Base-by-base conservation (phyloP, 2,329 filamentous ascomycete genomes). In the Bipolaris sorokiniana region DNA sequence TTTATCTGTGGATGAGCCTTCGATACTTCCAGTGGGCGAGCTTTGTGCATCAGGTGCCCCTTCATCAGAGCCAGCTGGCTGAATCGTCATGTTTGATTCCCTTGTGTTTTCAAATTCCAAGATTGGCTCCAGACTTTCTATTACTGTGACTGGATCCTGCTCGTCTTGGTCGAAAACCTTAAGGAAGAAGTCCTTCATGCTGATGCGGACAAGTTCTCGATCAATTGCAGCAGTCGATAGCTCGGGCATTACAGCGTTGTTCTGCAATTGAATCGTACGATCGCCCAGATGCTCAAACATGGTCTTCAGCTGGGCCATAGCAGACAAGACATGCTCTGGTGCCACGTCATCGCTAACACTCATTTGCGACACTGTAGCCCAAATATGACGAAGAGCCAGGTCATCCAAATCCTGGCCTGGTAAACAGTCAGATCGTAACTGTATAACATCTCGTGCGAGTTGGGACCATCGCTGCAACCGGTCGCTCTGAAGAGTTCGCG, bases 151-250 rank as follows among this genome's bases (percentile, higher is more conserved):
- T 0, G 94, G 91, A 65, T 97, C 89, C 45, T 89, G 87, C 56
- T 88, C 85, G 55, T 95, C 90, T 36, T 92, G 88, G 58, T 91
- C 90, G 72, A 98, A 98, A 0, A 99, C 85, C 36, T 88, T 91
- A 48, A 92, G 83, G 76, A 99, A 98, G 75, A 98, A 98, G 71
- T 97, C 94, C 86, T 96, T 95, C 0, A 94, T 98, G 13, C 91
- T 97, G 33, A 98, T 83, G 68, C 93, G 92, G 11, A 91, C 94
- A 23, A 97, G 89, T 72, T 99, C 94, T 52, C 92, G 88, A 61
- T 98, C 93, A 7, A 95, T 88, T 0, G 92, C 91, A n/a, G 85
- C 83, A 2, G 87, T 79, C 0, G 94, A 97, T 48, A 99, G 85
- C 61, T 95, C 90, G 0, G 92, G 87, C 88, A 99, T 96, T 18